Evolutionary conservation across 495 filamentous ascomycete genomes (phyloP), one percentile per base, ranked within the genome.

Genomic region (Hypoxylon trugodes): DNA sequence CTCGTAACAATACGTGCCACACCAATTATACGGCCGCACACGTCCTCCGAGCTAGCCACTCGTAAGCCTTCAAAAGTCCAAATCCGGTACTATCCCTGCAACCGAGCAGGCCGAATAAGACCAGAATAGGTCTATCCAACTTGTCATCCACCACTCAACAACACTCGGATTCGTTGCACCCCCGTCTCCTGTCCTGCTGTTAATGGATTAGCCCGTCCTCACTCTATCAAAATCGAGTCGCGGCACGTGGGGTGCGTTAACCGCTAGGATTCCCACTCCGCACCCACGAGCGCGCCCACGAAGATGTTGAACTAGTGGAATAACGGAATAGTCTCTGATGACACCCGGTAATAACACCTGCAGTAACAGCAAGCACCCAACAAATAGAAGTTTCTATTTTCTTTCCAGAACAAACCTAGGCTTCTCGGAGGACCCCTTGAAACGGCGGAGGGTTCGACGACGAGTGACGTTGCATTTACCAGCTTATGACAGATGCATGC

Each of bases 381-480:
- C 24, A 15, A 30, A 51, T 21, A 42, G 57, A 66, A 57, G 45
- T 61, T 61, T 61, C 63, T 57, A 61, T 40, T 61, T 58, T 66
- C 40, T 47, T 61, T 66, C 51, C 46, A 66, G 62, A 66, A 66
- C 28, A 12, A 43, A 28, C 37, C 15, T 42, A 38, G 36, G 33
- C n/a, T 12, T 12, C 45, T 45, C 16, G 21, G 36, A 28, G n/a
- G 38, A 2, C 58, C 41, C 53, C 53, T 49, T 59, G 64, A 67
- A 67, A 67, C 64, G 15, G 33, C 32, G 30, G 25, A 52, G 26
- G 58, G 18, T 42, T 30, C 40, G 42, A 59, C 32, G 36, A 48
- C 32, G 28, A 51, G 46, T 40, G 38, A 67, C 51, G 58, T 62
- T 59, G 52, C 64, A 67, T 61, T 61, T 36, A 15, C 38, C 36